These are phyloP conservation scores for Rhodosporidiobolus sp. DNA, from an alignment of 768 basidiomycete species.

Conservation along the genomic window DNA sequence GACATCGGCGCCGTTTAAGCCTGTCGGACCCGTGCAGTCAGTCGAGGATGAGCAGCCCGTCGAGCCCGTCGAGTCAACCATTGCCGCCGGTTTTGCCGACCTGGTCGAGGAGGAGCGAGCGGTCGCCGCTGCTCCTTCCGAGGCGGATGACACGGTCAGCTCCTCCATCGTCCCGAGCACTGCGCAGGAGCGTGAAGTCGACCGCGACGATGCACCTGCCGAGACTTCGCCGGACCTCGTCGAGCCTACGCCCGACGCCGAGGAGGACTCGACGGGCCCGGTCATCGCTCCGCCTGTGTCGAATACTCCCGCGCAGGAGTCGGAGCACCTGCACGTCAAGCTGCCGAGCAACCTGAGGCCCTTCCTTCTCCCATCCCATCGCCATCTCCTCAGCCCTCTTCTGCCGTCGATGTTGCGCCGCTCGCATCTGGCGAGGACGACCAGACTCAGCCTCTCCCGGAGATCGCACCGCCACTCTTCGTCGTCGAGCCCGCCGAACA, in stretches of 20 bases:
- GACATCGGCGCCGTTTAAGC: no score
- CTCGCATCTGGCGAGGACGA: not conserved
- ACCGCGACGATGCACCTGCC: no score
- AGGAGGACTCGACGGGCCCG: not conserved
- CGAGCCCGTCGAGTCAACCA: no score
- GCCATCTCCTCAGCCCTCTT: not conserved
- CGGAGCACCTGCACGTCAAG: slow-evolving; percentile 15
- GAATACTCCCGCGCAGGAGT: slow-evolving; percentile 7
- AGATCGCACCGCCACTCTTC: not conserved
- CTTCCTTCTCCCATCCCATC: slow-evolving; percentile 9
- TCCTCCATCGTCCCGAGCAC: no score
- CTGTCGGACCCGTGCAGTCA: no score
- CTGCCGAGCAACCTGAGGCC: not conserved
- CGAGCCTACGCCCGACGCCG: not conserved
- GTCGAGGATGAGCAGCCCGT: no score
- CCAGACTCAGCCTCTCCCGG: not conserved
- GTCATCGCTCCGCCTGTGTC: not conserved
- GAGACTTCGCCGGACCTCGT: no score
- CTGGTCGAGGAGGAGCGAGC: no score
- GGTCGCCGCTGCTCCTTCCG: no score
- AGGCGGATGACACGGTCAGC: not conserved
- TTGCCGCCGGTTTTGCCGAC: no score
- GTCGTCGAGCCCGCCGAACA: not conserved
- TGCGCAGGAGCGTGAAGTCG: no score
- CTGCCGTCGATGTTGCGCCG: not conserved